Conservation (phyloP, 192 early-diverging fungal species). For the Umbelopsis vinacea region DNA sequence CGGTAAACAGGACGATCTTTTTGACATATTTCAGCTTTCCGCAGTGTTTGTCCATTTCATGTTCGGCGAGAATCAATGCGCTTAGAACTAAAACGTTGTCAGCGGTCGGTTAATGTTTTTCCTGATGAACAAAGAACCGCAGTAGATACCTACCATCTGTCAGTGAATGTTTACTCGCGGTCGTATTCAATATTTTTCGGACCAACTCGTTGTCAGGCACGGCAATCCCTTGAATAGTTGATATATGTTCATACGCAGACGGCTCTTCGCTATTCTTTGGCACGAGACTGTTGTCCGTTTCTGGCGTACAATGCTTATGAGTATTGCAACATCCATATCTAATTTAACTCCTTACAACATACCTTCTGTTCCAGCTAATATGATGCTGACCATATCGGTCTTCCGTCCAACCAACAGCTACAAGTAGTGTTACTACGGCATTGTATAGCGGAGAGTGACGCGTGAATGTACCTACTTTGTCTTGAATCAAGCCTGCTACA, state of each 20-base stretch:
- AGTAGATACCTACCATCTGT: neutral
- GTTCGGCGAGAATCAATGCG: slow-evolving; percentile 61
- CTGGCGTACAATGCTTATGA: slow-evolving; percentile 35
- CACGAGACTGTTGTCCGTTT: slow-evolving; percentile 57
- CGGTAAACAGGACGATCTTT: slow-evolving; percentile 68
- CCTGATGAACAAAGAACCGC: neutral
- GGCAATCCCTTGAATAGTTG: neutral
- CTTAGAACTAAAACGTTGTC: slow-evolving; percentile 57
- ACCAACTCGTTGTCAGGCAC: neutral
- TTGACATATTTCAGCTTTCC: slow-evolving; percentile 68
- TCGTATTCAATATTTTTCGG: neutral
- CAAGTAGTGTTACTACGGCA: slow-evolving; percentile 3
- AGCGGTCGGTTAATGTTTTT: neutral
- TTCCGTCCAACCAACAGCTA: slow-evolving; percentile 71
- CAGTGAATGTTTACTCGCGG: neutral
- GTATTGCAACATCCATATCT: neutral
- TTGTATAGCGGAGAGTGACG: neutral
- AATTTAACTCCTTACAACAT: neutral
- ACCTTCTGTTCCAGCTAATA: slow-evolving; percentile 65
- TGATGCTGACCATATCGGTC: slow-evolving; percentile 61
- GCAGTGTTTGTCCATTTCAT: slow-evolving; percentile 59
- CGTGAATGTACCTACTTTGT: slow-evolving; percentile 20
- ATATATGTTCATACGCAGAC: neutral
- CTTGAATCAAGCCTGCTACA: slow-evolving; percentile 23
- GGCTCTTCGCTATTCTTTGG: slow-evolving; percentile 26